phyloP scores from a whole-genome alignment of 1,284 basidiomycete genomes.

The Cryptococcus sp. region DNA sequence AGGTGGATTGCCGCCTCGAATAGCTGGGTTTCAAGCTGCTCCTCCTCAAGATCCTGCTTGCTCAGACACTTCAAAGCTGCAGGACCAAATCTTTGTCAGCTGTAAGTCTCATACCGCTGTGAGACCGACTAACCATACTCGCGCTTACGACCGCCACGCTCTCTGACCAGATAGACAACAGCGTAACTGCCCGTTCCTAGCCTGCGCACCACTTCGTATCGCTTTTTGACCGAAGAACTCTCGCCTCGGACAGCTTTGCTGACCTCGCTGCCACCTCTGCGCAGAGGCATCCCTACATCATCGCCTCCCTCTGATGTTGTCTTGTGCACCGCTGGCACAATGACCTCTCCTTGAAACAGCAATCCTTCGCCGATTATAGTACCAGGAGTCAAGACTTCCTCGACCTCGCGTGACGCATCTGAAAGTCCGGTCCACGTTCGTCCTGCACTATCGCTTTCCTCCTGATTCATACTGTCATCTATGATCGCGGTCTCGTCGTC shows the following conservation, averaged over 20 bases:
- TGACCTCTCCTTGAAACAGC: conserved; percentile 48
- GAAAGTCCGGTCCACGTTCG: conserved; percentile 20
- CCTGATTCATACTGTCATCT: conserved; percentile 24
- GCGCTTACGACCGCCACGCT: conserved; percentile 77
- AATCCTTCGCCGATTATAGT: conserved; percentile 51
- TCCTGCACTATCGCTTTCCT: conserved; percentile 8
- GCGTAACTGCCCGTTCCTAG: conserved; percentile 89
- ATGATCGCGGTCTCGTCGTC: conserved; percentile 23
- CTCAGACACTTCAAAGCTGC: conserved; percentile 90
- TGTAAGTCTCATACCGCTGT: neutral
- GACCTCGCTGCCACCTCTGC: conserved; percentile 45
- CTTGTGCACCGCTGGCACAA: conserved; percentile 45
- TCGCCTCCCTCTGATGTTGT: conserved; percentile 23
- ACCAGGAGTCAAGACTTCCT: conserved; percentile 39
- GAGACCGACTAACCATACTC: conserved; percentile 62
- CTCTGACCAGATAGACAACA: conserved; percentile 88
- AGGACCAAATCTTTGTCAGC: conserved; percentile 1
- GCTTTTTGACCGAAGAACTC: conserved; percentile 29
- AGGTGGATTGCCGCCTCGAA: conserved; percentile 95
- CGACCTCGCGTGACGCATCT: conserved; percentile 24
- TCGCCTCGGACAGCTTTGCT: conserved; percentile 22
- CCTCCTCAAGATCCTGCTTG: conserved; percentile 85
- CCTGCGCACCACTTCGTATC: conserved; percentile 76
- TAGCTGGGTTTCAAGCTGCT: conserved; percentile 81
- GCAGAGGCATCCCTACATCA: conserved; percentile 34